Percentiles rank a stretch among this genome's conserved stretches.
These are phyloP conservation scores for Rhodotorula babjevae DNA, from an alignment of 768 basidiomycete species.

Conservation along the genomic window DNA sequence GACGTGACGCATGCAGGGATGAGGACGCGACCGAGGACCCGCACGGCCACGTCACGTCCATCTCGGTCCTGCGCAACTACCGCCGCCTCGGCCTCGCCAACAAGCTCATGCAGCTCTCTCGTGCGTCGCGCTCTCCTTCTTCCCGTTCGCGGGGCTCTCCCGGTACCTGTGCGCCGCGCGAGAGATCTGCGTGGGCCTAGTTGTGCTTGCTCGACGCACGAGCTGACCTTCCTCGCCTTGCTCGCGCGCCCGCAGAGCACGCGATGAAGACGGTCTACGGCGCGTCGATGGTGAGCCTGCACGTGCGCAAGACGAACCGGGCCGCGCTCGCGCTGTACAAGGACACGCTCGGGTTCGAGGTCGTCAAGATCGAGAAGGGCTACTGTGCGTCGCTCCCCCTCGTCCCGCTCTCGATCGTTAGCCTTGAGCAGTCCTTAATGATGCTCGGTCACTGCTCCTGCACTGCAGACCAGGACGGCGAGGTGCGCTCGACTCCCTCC, in stretches of 20 bases:
- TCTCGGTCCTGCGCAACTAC: slow-evolving; percentile 85
- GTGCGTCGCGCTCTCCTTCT: slow-evolving; percentile 53
- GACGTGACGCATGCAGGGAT: slow-evolving; percentile 47
- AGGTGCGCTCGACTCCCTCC: slow-evolving; percentile 7
- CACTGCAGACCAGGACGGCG: slow-evolving; percentile 24
- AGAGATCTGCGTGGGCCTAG: too few relatives aligned
- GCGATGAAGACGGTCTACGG: slow-evolving; percentile 86
- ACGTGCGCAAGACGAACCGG: slow-evolving; percentile 91
- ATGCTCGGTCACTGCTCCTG: too few relatives aligned
- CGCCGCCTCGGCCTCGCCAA: slow-evolving; percentile 87
- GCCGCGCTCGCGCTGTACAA: slow-evolving; percentile 83
- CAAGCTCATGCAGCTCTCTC: slow-evolving; percentile 86
- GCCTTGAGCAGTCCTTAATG: too few relatives aligned
- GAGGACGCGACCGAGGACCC: slow-evolving; percentile 59
- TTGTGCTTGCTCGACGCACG: too few relatives aligned
- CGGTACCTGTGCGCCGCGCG: too few relatives aligned
- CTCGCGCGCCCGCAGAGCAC: slow-evolving; percentile 57
- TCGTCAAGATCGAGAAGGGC: slow-evolving; percentile 75
- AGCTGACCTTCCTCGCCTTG: too few relatives aligned
- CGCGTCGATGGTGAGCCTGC: slow-evolving; percentile 76
- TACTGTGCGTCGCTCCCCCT: slow-evolving; percentile 64
- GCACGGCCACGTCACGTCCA: slow-evolving; percentile 93
- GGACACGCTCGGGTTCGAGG: slow-evolving; percentile 83
- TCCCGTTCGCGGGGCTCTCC: too few relatives aligned
- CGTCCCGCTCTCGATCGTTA: too few relatives aligned